Conservation (phyloP, 2,329 filamentous ascomycete genomes). For the Aspergillus melleus region DNA sequence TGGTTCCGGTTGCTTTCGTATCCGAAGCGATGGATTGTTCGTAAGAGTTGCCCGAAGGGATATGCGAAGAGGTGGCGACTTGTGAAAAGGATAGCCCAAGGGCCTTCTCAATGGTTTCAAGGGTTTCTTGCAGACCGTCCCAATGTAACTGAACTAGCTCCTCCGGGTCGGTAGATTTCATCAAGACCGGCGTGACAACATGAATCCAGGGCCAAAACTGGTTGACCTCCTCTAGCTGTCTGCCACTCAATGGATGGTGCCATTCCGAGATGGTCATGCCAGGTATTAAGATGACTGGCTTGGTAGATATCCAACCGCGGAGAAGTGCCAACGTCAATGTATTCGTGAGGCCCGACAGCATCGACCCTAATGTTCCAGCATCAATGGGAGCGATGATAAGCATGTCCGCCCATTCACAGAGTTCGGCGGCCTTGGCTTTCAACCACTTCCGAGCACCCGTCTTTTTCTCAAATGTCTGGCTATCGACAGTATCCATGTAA, state of each 20-base stretch:
- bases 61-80: conserved; percentile 3
- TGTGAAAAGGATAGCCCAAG: conserved; percentile 17
- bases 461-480: conserved; percentile 40
- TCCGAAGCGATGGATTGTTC: conserved; percentile 12
- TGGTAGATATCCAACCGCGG: conserved; percentile 82
- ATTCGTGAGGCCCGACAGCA: conserved; percentile 81
- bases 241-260: conserved; percentile 85
- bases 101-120: conserved; percentile 30
- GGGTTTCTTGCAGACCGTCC: conserved; percentile 45
- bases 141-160: conserved; percentile 52
- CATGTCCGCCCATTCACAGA: conserved; percentile 86
- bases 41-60: conserved; percentile 8
- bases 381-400: conserved; percentile 82
- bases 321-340: conserved; percentile 78
- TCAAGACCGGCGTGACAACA: conserved; percentile 77
- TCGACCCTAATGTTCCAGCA: conserved; percentile 79
- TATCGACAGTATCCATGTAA: conserved; percentile 43
- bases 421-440: conserved; percentile 52
- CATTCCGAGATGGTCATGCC: conserved; percentile 89
- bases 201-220: conserved; percentile 85
- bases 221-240: conserved; percentile 80
- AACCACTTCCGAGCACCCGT: conserved; percentile 41
- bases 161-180: conserved; percentile 67
- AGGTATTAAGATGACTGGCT: conserved; percentile 80
- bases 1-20: conserved; percentile 51